Evolutionary conservation across 352 stramenopile genomes (phyloP).

Genomic region (Pythium oligandrum): DNA sequence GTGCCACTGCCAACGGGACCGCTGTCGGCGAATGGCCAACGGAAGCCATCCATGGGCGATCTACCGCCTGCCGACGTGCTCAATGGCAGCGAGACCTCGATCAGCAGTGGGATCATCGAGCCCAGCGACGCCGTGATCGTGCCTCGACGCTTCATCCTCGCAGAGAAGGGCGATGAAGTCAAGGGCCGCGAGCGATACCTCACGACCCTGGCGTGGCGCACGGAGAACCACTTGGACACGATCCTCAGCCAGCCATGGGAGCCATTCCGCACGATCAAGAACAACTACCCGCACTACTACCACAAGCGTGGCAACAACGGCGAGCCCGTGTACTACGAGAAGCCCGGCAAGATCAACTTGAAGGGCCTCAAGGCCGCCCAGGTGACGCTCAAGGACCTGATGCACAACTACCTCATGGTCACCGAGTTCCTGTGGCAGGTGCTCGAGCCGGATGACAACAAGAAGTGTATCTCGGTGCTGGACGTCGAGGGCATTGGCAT

Average conservation of each 20-base stretch:
- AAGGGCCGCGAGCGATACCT: slow-evolving; percentile 68
- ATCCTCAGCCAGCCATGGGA: slow-evolving; percentile 66
- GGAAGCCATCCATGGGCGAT: too few species aligned
- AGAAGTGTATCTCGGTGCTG: slow-evolving; percentile 82
- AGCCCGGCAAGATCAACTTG: slow-evolving; percentile 83
- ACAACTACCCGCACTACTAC: slow-evolving; percentile 90
- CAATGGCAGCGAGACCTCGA: background rate
- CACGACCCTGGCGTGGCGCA: slow-evolving; percentile 71
- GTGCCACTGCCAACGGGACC: background rate
- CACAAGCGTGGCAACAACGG: slow-evolving; percentile 77
- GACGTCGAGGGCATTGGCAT: slow-evolving; percentile 83
- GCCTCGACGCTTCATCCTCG: slow-evolving; percentile 62
- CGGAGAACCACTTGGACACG: slow-evolving; percentile 70
- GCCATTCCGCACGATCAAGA: slow-evolving; percentile 85
- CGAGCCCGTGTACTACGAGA: slow-evolving; percentile 87
- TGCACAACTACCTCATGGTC: slow-evolving; percentile 85
- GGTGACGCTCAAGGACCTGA: slow-evolving; percentile 69
- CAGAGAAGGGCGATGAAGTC: slow-evolving; percentile 69
- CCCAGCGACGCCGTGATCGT: slow-evolving; percentile 27
- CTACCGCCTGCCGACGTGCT: background rate
- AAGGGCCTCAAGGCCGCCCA: slow-evolving; percentile 78
- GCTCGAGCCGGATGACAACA: slow-evolving; percentile 79
- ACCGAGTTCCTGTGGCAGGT: slow-evolving; percentile 85
- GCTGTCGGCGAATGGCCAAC: slow-evolving; percentile 3
- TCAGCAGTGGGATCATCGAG: background rate